A percentile compares a stretch with the other conserved stretches of the same genome.
These are phyloP conservation scores for Auriscalpium orientale DNA, from an alignment of 768 basidiomycete species.

Conservation along the genomic window DNA sequence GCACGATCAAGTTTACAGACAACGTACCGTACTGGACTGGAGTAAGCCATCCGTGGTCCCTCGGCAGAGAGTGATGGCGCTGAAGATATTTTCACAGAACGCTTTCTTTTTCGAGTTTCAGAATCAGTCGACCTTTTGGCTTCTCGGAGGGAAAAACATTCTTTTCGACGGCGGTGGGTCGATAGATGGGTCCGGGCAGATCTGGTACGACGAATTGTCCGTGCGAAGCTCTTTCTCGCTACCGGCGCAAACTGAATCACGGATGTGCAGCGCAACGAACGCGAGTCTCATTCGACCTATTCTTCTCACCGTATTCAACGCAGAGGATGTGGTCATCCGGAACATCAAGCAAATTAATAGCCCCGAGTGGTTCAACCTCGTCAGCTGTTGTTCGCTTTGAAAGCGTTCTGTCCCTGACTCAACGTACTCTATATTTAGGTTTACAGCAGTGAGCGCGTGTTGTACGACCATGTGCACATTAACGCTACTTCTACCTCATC, in stretches of 20 bases:
- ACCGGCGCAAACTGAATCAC: neutral
- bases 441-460: slow-evolving; percentile 39
- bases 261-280: slow-evolving; percentile 31
- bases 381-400: slow-evolving; percentile 13
- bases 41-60: slow-evolving; percentile 20
- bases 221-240: slow-evolving; percentile 10
- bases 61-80: neutral
- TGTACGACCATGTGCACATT: slow-evolving; percentile 40
- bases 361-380: slow-evolving; percentile 48
- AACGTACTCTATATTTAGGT: slow-evolving; percentile 25
- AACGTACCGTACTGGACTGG: slow-evolving; percentile 48
- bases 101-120: slow-evolving; percentile 48
- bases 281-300: slow-evolving; percentile 45
- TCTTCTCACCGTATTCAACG: slow-evolving; percentile 47
- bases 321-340: slow-evolving; percentile 37
- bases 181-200: slow-evolving; percentile 57
- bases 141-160: slow-evolving; percentile 43
- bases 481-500: slow-evolving; percentile 38
- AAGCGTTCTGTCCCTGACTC: neutral
- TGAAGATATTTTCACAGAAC: slow-evolving; percentile 27
- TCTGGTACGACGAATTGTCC: slow-evolving; percentile 50
- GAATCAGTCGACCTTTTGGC: slow-evolving; percentile 47
- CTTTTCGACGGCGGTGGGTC: slow-evolving; percentile 52
- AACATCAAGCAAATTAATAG: slow-evolving; percentile 42
- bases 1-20: slow-evolving; percentile 42